These are phyloP conservation scores for Pseudocercospora cruenta DNA, from an alignment of 2,329 filamentous ascomycete genomes.

Conservation along the genomic window DNA sequence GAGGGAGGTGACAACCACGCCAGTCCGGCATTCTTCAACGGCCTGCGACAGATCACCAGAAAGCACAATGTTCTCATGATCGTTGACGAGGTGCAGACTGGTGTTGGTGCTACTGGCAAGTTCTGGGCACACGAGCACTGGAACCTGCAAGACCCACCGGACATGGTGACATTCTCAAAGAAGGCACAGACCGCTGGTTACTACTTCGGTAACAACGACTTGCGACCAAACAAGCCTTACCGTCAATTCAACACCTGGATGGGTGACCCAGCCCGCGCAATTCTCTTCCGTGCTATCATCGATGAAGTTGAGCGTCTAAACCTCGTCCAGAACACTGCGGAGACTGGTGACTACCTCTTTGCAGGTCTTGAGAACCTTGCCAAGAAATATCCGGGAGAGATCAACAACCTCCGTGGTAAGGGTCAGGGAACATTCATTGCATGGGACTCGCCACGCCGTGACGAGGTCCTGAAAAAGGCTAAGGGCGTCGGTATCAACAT, in stretches of 20 bases:
- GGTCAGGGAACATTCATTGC: constrained; percentile 90
- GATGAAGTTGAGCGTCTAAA: constrained; percentile 75
- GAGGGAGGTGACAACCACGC: constrained; percentile 96
- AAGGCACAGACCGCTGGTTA: constrained; percentile 94
- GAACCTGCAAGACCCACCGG: constrained; percentile 75
- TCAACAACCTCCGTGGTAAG: constrained; percentile 84
- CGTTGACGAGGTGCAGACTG: constrained; percentile 92
- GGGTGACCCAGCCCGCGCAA: constrained; percentile 82
- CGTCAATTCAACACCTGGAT: constrained; percentile 94
- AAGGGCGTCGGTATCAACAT: constrained; percentile 86
- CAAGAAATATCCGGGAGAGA: constrained; percentile 72
- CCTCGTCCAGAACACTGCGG: constrained; percentile 78
- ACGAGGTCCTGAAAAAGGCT: constrained; percentile 76
- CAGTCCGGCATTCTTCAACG: constrained; percentile 81
- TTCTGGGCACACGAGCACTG: constrained; percentile 99
- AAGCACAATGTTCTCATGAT: constrained; percentile 81
- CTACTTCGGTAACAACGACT: constrained; percentile 79
- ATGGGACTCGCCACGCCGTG: constrained; percentile 80
- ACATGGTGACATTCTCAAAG: constrained; percentile 95
- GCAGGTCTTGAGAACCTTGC: constrained; percentile 69
- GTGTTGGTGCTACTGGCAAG: constrained; percentile 86
- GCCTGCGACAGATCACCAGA: constrained; percentile 76
- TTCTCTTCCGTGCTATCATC: constrained; percentile 86
- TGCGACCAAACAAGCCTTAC: constrained; percentile 90
- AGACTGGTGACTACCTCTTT: constrained; percentile 78